Evolutionary conservation across 2,329 filamentous ascomycete genomes (phyloP).

Genomic region (Botrytis elliptica): DNA sequence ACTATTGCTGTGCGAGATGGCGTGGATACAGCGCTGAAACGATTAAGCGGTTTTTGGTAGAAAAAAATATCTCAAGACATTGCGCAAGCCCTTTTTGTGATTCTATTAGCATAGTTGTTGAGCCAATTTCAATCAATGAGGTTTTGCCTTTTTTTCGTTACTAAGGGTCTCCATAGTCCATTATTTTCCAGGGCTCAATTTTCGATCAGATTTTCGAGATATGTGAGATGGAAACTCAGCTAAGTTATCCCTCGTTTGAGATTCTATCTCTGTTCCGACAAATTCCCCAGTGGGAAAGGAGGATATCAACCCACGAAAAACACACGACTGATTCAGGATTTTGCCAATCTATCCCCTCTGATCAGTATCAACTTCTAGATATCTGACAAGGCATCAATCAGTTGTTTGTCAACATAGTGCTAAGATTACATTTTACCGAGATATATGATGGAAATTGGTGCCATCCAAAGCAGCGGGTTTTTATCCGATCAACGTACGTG

Average conservation of each 20-base stretch:
- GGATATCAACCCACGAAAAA: neutral
- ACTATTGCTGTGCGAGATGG: neutral
- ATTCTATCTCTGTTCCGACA: neutral
- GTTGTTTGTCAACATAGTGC: no score
- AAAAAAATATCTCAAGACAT: constrained; percentile 1
- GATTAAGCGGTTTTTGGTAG: constrained; percentile 12
- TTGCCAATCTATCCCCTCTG: neutral
- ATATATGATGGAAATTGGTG: neutral
- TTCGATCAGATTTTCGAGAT: neutral
- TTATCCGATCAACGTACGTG: neutral
- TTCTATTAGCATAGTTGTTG: constrained; percentile 2
- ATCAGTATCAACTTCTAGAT: neutral
- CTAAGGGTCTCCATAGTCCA: neutral
- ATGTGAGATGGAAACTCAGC: neutral
- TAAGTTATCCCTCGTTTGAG: neutral
- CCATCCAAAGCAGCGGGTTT: neutral
- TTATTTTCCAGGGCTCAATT: neutral
- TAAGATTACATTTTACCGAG: neutral
- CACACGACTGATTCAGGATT: neutral
- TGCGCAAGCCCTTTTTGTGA: neutral
- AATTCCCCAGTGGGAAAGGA: constrained; percentile 8
- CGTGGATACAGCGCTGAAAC: neutral
- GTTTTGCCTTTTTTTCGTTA: neutral
- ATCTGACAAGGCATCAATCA: neutral
- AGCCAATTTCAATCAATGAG: neutral